Percentiles rank a stretch among this genome's conserved stretches.
phyloP scores from a whole-genome alignment of 2,329 filamentous ascomycete genomes.

The Hypoxylon sp. region DNA sequence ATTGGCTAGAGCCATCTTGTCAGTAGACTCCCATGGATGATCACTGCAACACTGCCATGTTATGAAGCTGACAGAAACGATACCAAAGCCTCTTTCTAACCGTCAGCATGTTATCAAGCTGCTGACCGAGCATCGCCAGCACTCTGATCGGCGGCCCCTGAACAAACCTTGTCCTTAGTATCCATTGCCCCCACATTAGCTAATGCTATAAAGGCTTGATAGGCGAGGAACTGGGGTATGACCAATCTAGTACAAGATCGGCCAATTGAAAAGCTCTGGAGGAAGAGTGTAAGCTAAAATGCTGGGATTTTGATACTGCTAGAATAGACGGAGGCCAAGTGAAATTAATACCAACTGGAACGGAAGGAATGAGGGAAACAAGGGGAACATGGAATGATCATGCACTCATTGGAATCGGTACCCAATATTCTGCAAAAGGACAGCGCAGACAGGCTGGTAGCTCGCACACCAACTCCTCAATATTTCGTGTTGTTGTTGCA shows the following conservation, averaged over 20 bases:
- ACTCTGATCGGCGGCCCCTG: conserved; percentile 18
- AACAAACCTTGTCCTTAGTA: conserved; percentile 16
- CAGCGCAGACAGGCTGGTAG: conserved; percentile 7
- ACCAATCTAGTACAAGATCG: conserved; percentile 26
- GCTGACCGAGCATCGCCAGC: conserved; percentile 15
- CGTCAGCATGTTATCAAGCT: conserved; percentile 19
- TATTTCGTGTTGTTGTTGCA: conserved; percentile 22
- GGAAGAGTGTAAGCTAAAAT: conserved; percentile 6
- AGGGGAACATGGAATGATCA: neutral
- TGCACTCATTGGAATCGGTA: neutral
- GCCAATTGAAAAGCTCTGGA: conserved; percentile 15
- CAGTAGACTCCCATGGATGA: neutral
- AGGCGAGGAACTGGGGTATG: conserved; percentile 10
- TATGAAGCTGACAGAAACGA: neutral
- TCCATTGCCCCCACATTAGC: conserved; percentile 13
- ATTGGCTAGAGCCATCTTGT: neutral
- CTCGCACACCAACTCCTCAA: neutral
- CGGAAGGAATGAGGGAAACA: neutral
- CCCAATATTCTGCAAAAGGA: conserved; percentile 10
- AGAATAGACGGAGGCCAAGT: neutral
- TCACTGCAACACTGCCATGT: neutral
- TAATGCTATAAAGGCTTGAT: neutral
- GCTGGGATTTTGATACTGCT: conserved; percentile 4
- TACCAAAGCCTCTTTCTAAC: neutral
- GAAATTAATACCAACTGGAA: conserved; percentile 4